Evolutionary conservation across 2,329 filamentous ascomycete species (phyloP).

Genomic region (Ilyonectria mors-panacis): DNA sequence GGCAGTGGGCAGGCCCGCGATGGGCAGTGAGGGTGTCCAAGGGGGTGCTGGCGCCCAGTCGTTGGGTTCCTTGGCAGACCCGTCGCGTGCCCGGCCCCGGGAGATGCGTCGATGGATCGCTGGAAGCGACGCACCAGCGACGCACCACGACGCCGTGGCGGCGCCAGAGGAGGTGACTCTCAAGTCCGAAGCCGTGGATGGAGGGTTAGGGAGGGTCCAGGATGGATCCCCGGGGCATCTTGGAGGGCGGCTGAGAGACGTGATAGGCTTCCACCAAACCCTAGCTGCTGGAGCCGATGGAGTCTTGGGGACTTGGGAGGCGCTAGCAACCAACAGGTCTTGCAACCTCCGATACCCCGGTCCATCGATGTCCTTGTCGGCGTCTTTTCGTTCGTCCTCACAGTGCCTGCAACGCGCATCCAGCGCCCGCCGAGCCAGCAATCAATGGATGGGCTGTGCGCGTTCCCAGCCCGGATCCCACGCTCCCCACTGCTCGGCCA

Average conservation of each 20-base stretch:
- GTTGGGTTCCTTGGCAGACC: conserved; percentile 20
- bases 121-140: conserved; percentile 22
- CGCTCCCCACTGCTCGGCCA: conserved; percentile 15
- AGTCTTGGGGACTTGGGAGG: conserved; percentile 1
- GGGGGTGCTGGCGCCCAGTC: conserved; percentile 19
- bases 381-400: conserved; percentile 15
- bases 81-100: conserved; percentile 30
- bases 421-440: conserved; percentile 16
- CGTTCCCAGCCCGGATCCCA: conserved; percentile 17
- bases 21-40: conserved; percentile 6
- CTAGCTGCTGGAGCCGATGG: conserved; percentile 3
- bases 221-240: background rate
- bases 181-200: conserved; percentile 17
- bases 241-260: background rate
- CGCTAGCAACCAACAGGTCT: conserved; percentile 31
- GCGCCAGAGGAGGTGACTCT: conserved; percentile 14
- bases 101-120: conserved; percentile 34
- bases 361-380: conserved; percentile 28
- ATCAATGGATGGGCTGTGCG: background rate
- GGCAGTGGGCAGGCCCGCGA: conserved; percentile 8
- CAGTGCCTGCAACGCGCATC: conserved; percentile 10
- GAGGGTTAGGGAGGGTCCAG: background rate
- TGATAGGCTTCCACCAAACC: conserved; percentile 17
- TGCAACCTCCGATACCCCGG: conserved; percentile 37
- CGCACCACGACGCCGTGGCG: conserved; percentile 20